Conservation (phyloP, 768 basidiomycete genomes). For the Boletus subcaerulescens region DNA sequence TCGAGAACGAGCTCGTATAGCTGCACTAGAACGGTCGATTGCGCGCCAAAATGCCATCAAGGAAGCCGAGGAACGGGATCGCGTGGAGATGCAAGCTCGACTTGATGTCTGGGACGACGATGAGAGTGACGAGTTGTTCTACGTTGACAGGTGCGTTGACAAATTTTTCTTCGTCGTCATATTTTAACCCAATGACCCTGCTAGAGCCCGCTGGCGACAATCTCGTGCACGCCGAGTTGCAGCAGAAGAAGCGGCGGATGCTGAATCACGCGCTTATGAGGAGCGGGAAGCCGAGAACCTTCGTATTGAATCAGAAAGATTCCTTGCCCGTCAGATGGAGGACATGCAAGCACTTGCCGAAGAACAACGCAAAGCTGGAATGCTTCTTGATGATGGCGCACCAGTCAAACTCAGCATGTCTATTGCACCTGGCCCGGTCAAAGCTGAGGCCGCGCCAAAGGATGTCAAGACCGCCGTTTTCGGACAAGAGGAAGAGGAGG, state of each 20-base stretch:
- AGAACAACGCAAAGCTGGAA: conserved; percentile 86
- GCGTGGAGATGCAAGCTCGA: conserved; percentile 72
- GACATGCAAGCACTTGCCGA: conserved; percentile 91
- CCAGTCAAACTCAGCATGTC: conserved; percentile 86
- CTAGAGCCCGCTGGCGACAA: conserved; percentile 82
- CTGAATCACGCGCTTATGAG: conserved; percentile 77
- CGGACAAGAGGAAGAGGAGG: conserved; percentile 83
- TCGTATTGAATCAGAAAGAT: conserved; percentile 87
- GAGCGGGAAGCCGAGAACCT: conserved; percentile 85
- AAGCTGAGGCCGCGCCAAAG: conserved; percentile 43
- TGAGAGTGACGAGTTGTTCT: conserved; percentile 89
- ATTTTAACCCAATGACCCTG: not conserved
- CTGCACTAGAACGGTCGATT: conserved; percentile 71
- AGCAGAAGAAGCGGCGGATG: conserved; percentile 81
- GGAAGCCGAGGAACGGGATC: conserved; percentile 78
- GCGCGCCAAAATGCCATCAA: conserved; percentile 66
- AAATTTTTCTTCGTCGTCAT: not conserved
- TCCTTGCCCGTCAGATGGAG: conserved; percentile 92
- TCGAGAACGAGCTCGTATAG: conserved; percentile 80
- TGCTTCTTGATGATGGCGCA: conserved; percentile 88
- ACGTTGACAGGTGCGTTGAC: conserved; percentile 74
- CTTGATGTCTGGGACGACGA: conserved; percentile 93
- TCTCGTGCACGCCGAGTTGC: conserved; percentile 66
- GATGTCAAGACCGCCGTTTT: conserved; percentile 63
- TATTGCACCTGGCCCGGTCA: conserved; percentile 47